Percentiles rank a stretch among this genome's conserved stretches.
Evolutionary conservation across 495 filamentous ascomycete genomes (phyloP).

Genomic region (Margaritispora aquatica): DNA sequence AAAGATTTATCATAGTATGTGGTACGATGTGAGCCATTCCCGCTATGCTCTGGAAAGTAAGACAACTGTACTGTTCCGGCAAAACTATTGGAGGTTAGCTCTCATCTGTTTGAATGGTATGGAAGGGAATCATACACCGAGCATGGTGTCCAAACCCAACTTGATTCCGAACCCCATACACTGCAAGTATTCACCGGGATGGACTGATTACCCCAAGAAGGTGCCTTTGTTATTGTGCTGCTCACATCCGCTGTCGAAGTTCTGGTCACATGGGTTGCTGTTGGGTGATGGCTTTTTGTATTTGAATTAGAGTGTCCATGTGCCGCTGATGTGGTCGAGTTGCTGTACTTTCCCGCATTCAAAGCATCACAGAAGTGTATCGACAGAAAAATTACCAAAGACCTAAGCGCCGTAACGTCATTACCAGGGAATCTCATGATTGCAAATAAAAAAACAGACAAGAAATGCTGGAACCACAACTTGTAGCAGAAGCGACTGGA

Average conservation of each 20-base stretch:
- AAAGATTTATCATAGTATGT: conserved; percentile 26
- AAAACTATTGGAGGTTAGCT: conserved; percentile 11
- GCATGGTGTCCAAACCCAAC: conserved; percentile 24
- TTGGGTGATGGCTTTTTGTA: too few species aligned
- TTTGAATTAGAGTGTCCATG: too few species aligned
- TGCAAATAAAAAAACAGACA: too few species aligned
- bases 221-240: not conserved
- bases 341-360: too few species aligned
- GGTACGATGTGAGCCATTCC: conserved; percentile 26
- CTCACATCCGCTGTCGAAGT: not conserved
- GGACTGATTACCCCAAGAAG: conserved; percentile 16
- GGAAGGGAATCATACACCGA: conserved; percentile 22
- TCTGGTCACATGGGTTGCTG: not conserved
- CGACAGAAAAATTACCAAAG: too few species aligned
- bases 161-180: conserved; percentile 20
- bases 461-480: too few species aligned
- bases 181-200: conserved; percentile 12
- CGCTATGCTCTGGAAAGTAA: conserved; percentile 30
- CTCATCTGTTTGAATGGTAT: not conserved
- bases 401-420: too few species aligned
- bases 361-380: too few species aligned
- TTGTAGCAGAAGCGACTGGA: too few species aligned
- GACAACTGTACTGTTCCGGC: conserved; percentile 30
- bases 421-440: too few species aligned
- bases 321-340: too few species aligned